Conservation (phyloP, 1,139 yeast genomes). For the Saccharomyces hybrid region DNA sequence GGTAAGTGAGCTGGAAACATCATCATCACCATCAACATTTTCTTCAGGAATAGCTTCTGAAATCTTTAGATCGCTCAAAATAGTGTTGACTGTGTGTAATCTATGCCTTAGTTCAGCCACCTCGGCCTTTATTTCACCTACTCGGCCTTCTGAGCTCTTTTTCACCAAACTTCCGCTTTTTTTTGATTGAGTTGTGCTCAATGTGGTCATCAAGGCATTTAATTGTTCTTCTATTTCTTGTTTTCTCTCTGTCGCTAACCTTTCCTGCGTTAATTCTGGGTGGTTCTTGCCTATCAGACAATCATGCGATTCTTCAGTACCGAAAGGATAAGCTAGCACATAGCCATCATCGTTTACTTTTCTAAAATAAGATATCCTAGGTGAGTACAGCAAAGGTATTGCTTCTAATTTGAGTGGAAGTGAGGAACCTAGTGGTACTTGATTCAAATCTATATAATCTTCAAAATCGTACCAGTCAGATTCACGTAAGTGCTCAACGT, state of each 20-base stretch:
- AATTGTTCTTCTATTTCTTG: conserved; percentile 38
- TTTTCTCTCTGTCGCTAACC: conserved; percentile 38
- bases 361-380: conserved; percentile 69
- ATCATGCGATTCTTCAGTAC: conserved; percentile 55
- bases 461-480: conserved; percentile 68
- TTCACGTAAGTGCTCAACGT: conserved; percentile 29
- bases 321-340: conserved; percentile 57
- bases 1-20: background rate
- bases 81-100: conserved; percentile 33
- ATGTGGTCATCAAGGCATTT: conserved; percentile 9
- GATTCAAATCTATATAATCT: conserved; percentile 69
- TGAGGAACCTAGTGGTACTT: conserved; percentile 40
- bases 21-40: conserved; percentile 20
- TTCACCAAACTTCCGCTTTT: conserved; percentile 5
- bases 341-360: conserved; percentile 49
- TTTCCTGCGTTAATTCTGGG: conserved; percentile 49
- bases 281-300: conserved; percentile 55
- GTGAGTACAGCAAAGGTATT: conserved; percentile 60
- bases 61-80: conserved; percentile 30
- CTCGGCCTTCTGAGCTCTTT: conserved; percentile 5
- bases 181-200: conserved; percentile 7
- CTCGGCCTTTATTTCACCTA: conserved; percentile 31
- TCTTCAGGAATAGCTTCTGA: conserved; percentile 28
- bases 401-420: conserved; percentile 51
- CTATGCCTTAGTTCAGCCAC: conserved; percentile 36